Percentiles rank a stretch among this genome's conserved stretches.
These are phyloP conservation scores for Fragosphaeria purpurea DNA, from an alignment of 2,329 filamentous ascomycete genomes.

Conservation along the genomic window DNA sequence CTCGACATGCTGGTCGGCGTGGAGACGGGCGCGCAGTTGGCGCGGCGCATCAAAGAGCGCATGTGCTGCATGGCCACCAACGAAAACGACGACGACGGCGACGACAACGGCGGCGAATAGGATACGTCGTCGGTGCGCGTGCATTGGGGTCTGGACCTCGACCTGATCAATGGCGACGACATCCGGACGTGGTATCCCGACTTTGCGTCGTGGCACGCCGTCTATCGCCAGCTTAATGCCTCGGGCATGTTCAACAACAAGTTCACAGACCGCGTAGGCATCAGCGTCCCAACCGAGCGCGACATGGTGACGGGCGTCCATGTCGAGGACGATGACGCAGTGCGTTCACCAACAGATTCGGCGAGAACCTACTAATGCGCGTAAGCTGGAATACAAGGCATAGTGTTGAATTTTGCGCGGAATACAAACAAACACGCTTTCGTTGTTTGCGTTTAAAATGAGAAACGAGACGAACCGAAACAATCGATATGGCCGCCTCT, in stretches of 20 bases:
- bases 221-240: constrained; percentile 15
- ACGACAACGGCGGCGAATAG: background rate
- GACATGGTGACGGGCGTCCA: no score
- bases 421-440: no score
- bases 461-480: no score
- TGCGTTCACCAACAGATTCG: no score
- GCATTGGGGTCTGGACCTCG: constrained; percentile 19
- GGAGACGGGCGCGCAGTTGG: constrained; percentile 11
- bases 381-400: no score
- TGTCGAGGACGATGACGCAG: no score
- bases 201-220: constrained; percentile 14
- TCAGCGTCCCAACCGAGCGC: constrained; percentile 5
- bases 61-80: constrained; percentile 8
- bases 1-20: constrained; percentile 16
- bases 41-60: constrained; percentile 12
- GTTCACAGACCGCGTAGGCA: constrained; percentile 16
- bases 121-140: constrained; percentile 10
- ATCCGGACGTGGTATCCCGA: constrained; percentile 16
- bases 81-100: no score
- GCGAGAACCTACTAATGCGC: no score
- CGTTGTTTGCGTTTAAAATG: no score
- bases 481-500: no score
- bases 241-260: constrained; percentile 20
- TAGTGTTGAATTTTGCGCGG: no score
- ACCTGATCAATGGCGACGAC: constrained; percentile 13